Evolutionary conservation across 2,329 filamentous ascomycete species (phyloP).

Genomic region (Microcyclosporella mali): DNA sequence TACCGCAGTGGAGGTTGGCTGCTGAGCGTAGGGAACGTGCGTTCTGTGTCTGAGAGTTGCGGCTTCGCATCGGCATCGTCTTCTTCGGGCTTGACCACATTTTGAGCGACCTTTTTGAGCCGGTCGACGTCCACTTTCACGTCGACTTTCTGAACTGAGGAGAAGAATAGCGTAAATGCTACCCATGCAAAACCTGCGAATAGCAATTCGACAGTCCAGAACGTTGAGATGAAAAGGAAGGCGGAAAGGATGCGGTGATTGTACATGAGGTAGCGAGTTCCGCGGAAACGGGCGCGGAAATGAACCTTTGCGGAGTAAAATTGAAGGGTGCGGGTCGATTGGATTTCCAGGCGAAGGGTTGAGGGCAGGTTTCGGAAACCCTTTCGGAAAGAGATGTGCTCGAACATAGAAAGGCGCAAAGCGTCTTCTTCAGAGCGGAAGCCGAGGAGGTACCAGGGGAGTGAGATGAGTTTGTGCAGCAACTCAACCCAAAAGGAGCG

Average conservation of each 20-base stretch:
- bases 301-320: conserved; percentile 65
- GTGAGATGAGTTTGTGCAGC: conserved; percentile 54
- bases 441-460: conserved; percentile 65
- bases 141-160: conserved; percentile 7
- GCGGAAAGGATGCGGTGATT: conserved; percentile 68
- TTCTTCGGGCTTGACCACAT: conserved; percentile 21
- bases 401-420: conserved; percentile 65
- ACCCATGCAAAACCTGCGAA: conserved; percentile 63
- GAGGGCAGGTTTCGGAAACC: conserved; percentile 50
- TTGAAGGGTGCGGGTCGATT: conserved; percentile 62
- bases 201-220: conserved; percentile 70
- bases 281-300: conserved; percentile 68
- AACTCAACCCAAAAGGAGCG: conserved; percentile 61
- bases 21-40: conserved; percentile 45
- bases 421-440: conserved; percentile 58
- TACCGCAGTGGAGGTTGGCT: conserved; percentile 38
- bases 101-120: conserved; percentile 10
- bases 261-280: conserved; percentile 80
- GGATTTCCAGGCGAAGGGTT: conserved; percentile 58
- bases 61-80: conserved; percentile 18
- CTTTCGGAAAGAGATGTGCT: conserved; percentile 59
- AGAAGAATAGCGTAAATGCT: conserved; percentile 42
- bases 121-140: conserved; percentile 15
- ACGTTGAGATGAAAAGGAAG: conserved; percentile 59
- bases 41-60: conserved; percentile 41